These are phyloP conservation scores for Tolypocladium ovalisporum DNA, from an alignment of 2,329 filamentous ascomycete genomes.

Conservation along the genomic window DNA sequence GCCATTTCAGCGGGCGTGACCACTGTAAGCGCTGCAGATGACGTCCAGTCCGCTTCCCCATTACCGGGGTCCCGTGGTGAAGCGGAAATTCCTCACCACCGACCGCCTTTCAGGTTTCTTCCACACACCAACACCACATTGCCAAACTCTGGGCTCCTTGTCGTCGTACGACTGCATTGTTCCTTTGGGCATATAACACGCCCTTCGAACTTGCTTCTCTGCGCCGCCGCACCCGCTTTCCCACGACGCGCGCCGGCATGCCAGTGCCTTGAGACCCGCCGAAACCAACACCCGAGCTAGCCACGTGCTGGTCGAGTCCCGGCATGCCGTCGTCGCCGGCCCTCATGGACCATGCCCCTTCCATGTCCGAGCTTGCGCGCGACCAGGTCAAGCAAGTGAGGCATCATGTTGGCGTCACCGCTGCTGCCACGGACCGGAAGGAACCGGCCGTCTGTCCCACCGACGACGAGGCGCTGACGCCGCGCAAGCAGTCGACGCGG, in stretches of 20 bases:
- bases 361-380: conserved; percentile 41
- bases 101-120: not conserved
- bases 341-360: conserved; percentile 41
- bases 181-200: not conserved
- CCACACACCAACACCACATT: not conserved
- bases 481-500: conserved; percentile 40
- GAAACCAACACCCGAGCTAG: not conserved
- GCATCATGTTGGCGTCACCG: conserved; percentile 13
- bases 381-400: conserved; percentile 18
- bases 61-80: not conserved
- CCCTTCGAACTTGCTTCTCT: not conserved
- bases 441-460: conserved; percentile 35
- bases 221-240: not conserved
- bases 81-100: not conserved
- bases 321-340: conserved; percentile 46
- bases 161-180: not conserved
- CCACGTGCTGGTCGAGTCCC: conserved; percentile 1
- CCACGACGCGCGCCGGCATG: conserved; percentile 4
- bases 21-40: conserved; percentile 6
- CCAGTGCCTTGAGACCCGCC: conserved; percentile 2
- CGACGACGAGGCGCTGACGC: conserved; percentile 34
- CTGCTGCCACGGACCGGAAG: conserved; percentile 13
- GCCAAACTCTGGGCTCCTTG: not conserved
- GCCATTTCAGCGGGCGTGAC: conserved; percentile 2
- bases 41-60: conserved; percentile 5